Conservation (phyloP, 257 asterid species). For the Sherardia arvensis region DNA sequence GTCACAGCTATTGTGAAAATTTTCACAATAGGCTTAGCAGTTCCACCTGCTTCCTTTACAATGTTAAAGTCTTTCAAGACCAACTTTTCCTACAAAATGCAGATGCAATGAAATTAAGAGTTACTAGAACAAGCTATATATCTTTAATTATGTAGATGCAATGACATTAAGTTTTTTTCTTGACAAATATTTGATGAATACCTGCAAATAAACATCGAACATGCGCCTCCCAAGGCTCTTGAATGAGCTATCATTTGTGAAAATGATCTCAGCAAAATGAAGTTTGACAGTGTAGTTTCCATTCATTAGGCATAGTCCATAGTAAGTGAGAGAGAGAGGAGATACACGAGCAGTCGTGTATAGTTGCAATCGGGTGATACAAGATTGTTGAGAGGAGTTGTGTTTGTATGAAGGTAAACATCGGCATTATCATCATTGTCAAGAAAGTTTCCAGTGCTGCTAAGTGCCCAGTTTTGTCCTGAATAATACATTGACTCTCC, state of each 20-base stretch:
- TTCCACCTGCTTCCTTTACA: slow-evolving; percentile 69
- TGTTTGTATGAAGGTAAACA: slow-evolving; percentile 37
- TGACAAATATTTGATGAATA: slow-evolving; percentile 7
- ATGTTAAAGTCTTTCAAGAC: slow-evolving; percentile 77
- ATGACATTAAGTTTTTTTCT: neutral
- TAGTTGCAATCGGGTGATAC: slow-evolving; percentile 27
- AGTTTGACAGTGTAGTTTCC: slow-evolving; percentile 82
- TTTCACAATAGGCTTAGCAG: slow-evolving; percentile 52
- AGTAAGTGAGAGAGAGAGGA: slow-evolving; percentile 84
- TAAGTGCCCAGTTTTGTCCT: slow-evolving; percentile 69
- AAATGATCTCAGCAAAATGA: slow-evolving; percentile 76
- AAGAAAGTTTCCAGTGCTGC: slow-evolving; percentile 92
- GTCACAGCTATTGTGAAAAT: slow-evolving; percentile 47
- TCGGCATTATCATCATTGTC: slow-evolving; percentile 59
- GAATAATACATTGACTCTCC: slow-evolving; percentile 69
- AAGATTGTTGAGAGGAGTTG: slow-evolving; percentile 29
- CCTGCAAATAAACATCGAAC: slow-evolving; percentile 90
- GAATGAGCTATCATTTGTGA: slow-evolving; percentile 60
- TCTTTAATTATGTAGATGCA: neutral
- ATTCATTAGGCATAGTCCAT: slow-evolving; percentile 65
- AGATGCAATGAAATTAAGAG: slow-evolving; percentile 1
- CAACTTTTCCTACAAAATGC: slow-evolving; percentile 24
- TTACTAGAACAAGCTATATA: neutral
- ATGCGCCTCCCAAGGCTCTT: slow-evolving; percentile 68
- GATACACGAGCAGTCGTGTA: slow-evolving; percentile 69